Percentiles rank a stretch among this genome's conserved stretches.
Conservation (phyloP, 306 rosid species). For the Cyamopsis tetragonoloba region DNA sequence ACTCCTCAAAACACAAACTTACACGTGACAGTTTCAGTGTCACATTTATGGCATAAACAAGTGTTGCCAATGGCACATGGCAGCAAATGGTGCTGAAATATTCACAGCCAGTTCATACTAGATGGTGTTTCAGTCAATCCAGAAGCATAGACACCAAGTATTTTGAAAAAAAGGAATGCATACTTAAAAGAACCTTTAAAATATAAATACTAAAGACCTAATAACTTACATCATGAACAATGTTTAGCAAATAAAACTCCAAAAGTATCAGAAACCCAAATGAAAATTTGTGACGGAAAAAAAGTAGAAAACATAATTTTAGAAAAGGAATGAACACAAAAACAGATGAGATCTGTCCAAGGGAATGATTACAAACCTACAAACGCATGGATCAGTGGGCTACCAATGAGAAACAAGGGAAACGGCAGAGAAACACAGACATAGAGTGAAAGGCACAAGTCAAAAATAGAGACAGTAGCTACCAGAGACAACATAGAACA, state of each 20-base stretch:
- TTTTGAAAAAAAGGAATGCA: not conserved
- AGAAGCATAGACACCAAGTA: not conserved
- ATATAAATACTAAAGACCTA: too few relatives aligned
- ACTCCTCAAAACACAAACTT: not conserved
- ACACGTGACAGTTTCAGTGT: not conserved
- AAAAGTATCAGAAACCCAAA: not conserved
- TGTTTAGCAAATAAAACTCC: not conserved
- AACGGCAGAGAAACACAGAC: not conserved
- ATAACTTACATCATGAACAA: not conserved
- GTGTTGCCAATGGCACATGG: not conserved
- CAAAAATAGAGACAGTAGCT: not conserved
- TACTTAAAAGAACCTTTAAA: not conserved
- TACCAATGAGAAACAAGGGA: not conserved
- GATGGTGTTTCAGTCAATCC: too few relatives aligned
- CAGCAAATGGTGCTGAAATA: not conserved
- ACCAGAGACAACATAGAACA: not conserved
- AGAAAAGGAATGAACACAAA: not conserved
- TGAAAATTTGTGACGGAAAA: not conserved
- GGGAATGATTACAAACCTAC: not conserved
- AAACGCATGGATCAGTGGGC: not conserved
- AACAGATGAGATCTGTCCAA: not conserved
- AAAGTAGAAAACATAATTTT: not conserved
- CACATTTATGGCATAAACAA: not conserved
- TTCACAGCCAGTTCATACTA: too few relatives aligned
- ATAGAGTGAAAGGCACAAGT: not conserved